Conservation (phyloP, 176 grass and related monocot genomes). For the Carex parvula region DNA sequence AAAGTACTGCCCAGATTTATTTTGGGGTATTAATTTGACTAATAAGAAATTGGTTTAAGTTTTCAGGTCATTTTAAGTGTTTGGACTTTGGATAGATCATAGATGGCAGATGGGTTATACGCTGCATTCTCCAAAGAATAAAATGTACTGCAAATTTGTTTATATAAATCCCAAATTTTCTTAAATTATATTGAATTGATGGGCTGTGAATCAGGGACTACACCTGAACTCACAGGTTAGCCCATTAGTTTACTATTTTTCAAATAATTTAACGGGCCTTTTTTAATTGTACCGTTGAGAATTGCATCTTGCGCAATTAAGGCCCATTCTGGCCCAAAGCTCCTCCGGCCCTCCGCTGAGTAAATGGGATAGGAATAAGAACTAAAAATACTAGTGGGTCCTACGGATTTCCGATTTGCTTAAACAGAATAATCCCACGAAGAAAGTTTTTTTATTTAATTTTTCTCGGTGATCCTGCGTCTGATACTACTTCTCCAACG, state of each 20-base stretch:
- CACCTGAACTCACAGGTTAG: neutral
- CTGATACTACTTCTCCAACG: neutral
- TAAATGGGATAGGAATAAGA: too few species aligned
- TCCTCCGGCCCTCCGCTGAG: too few species aligned
- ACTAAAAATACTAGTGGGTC: too few species aligned
- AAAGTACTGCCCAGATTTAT: neutral
- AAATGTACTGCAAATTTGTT: neutral
- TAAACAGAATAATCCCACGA: too few species aligned
- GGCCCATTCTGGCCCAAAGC: too few species aligned
- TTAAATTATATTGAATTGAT: neutral
- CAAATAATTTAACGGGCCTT: neutral
- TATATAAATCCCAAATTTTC: neutral
- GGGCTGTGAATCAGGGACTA: neutral
- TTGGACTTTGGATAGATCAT: neutral
- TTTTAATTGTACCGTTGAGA: neutral
- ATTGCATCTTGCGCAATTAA: neutral
- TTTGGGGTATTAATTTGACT: neutral
- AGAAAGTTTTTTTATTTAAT: too few species aligned
- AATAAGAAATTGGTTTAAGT: neutral
- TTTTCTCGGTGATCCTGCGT: too few species aligned
- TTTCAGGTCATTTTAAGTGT: neutral
- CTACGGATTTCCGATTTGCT: too few species aligned
- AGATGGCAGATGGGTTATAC: neutral
- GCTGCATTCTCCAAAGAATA: neutral
- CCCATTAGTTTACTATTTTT: neutral